Conservation (phyloP, 2,329 filamentous ascomycete genomes). For the Corniculantispora saksenae region DNA sequence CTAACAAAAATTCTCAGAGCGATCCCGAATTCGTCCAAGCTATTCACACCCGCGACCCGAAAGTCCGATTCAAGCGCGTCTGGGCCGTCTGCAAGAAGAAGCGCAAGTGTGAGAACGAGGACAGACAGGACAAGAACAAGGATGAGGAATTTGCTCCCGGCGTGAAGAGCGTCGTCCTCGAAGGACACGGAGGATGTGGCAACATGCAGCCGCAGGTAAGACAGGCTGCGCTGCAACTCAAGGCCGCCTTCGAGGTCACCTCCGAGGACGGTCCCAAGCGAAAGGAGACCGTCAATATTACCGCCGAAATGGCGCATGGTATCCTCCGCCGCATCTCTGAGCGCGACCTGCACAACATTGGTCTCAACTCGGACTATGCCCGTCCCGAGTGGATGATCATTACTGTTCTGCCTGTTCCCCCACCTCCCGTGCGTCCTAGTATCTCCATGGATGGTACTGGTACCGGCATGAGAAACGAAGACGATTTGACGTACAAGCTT, state of each 20-base stretch:
- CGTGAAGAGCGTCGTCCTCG: slow-evolving; percentile 51
- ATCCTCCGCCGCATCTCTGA: slow-evolving; percentile 85
- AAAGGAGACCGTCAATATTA: slow-evolving; percentile 79
- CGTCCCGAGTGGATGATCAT: slow-evolving; percentile 98
- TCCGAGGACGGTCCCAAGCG: slow-evolving; percentile 70
- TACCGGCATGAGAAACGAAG: slow-evolving; percentile 90
- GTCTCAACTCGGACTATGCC: slow-evolving; percentile 91
- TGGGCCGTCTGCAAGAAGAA: slow-evolving; percentile 92
- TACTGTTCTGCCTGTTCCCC: slow-evolving; percentile 91
- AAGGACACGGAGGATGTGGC: slow-evolving; percentile 86
- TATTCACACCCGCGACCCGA: slow-evolving; percentile 83
- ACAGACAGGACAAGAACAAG: slow-evolving; percentile 66
- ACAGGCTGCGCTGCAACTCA: slow-evolving; percentile 81
- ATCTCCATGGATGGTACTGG: slow-evolving; percentile 96
- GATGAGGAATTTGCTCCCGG: slow-evolving; percentile 67
- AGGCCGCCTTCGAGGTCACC: slow-evolving; percentile 66
- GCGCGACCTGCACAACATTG: slow-evolving; percentile 81
- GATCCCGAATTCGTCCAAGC: slow-evolving; percentile 83
- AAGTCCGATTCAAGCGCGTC: slow-evolving; percentile 88
- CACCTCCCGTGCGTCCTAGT: slow-evolving; percentile 92
- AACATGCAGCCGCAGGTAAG: slow-evolving; percentile 87
- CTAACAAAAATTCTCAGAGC: slow-evolving; percentile 68
- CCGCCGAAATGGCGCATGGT: slow-evolving; percentile 79
- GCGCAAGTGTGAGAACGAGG: slow-evolving; percentile 78
- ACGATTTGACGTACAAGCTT: slow-evolving; percentile 98